Base-by-base conservation (phyloP, 1,284 basidiomycete species). In the Puccinia triticina region DNA sequence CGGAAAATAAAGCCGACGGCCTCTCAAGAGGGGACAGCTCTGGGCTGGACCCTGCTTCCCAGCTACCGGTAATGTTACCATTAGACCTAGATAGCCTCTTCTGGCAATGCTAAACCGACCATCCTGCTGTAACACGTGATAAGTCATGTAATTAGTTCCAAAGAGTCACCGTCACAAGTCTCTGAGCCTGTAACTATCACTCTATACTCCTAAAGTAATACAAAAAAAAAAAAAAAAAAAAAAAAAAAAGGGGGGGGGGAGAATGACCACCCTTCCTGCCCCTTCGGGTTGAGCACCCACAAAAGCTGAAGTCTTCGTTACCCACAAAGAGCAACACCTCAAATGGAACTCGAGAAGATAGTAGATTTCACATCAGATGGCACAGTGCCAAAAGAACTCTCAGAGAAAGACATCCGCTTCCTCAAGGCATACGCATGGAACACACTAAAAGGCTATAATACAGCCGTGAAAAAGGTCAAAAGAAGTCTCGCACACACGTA, bases 1-100 rank as follows among this genome's bases (percentile, higher is more conserved):
- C 64, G 21, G 64, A 67, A 67, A 67, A 67, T 7, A 67, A 43
- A 67, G 64, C 64, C 12, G 64, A 67, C 64, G 40, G 21, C 8
- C 23, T 67, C 2, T 67, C 34, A 2, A 37, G 64, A 16, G 32
- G 26, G 21, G 61, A 64, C 34, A 64, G 61, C 11, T 7, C 32
- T 4, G 32, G 61, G 8, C 32, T 32, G 18, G 23, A 55, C 10
- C 11, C 10, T 32, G 61, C 12, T 32, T 14, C n/a, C n/a, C 11
- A 26, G 12, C 18, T 14, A 32, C 26, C n/a, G n/a, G n/a, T n/a
- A n/a, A n/a, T n/a, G n/a, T n/a, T n/a, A n/a, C 61, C 34, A 32
- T 64, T 64, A 32, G 26, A 29, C 34, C 26, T 64, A 21, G 23
- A 55, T n/a, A n/a, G n/a, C n/a, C n/a, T n/a, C n/a, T n/a, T n/a